Base-by-base conservation (phyloP, 2,329 filamentous ascomycete genomes). In the Macrophomina tecta region DNA sequence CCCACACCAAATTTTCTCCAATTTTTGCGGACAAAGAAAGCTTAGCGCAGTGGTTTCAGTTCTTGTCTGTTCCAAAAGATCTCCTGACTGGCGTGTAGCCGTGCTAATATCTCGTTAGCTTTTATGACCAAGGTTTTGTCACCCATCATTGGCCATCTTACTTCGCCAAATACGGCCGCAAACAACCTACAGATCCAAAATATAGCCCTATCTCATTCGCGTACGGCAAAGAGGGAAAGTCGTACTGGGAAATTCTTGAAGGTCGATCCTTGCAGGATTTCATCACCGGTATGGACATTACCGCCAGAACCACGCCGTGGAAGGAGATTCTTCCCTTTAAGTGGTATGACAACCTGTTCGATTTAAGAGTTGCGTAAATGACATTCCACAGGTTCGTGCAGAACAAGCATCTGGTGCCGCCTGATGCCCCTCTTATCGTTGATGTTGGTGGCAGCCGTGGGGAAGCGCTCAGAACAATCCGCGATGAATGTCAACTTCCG, bases 391-490 rank as follows among this genome's bases (percentile, higher is more conserved):
- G 36, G 36, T 36, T 63, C 42, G 30, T 12, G 2, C 42, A 51
- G 28, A 38, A 51, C 30, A 23, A 23, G 4, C 16, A 14, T 6
- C 12, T 46, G 2, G 60, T 63, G 9, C 28, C 34, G 18, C 18
- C 23, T 1, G 60, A 67, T n/a, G 49, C 51, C 4, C 40, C 68
- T 34, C 30, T 82, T 34, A 74, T 81, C 53, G 78, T 83, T 3
- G 78, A 83, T 66, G 71, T 83, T 7, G 80, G 79, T 8, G 80
- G 81, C 48, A 77, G 75, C 1, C 71, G 73, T 7, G 81, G 81
- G 1, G 77, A 82, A 28, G 77, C 80, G 56, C 75, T 74, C 18
- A 69, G 71, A 5, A 67, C 71, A 3, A 71, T 83, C 5, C 73
- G 72, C 49, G 68, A 71, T 28, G 73, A 71, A 42, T 77, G 73